Evolutionary conservation across 2,329 filamentous ascomycete species (phyloP).

Genomic region (Aureobasidium sp.): DNA sequence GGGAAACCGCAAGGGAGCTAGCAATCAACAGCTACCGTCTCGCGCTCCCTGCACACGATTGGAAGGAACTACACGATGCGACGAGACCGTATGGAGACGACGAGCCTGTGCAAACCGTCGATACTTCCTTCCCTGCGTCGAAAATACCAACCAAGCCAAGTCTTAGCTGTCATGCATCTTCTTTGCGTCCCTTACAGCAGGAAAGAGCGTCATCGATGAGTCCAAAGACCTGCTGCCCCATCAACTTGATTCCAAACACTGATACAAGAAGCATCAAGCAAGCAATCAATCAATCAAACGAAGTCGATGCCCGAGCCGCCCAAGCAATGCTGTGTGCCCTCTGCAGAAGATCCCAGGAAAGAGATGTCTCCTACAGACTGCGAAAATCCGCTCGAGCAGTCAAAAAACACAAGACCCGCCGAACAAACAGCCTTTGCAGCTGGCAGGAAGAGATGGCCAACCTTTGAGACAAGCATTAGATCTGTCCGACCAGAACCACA

Average conservation of each 20-base stretch:
- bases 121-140: neutral
- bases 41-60: neutral
- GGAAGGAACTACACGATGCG: neutral
- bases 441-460: neutral
- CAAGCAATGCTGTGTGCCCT: neutral
- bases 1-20: neutral
- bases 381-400: neutral
- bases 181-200: neutral
- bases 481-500: neutral
- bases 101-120: neutral
- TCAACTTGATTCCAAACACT: neutral
- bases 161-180: neutral
- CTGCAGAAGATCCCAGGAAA: neutral
- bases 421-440: neutral
- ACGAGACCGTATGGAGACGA: neutral
- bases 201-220: neutral
- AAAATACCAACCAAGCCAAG: neutral
- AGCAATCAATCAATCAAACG: neutral
- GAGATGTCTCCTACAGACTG: neutral
- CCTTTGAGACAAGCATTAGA: neutral
- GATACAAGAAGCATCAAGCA: neutral
- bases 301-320: neutral
- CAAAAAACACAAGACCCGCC: neutral
- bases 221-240: neutral
- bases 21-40: neutral